Base-by-base conservation (phyloP, 768 basidiomycete genomes). In the Filobasidium wieringae region DNA sequence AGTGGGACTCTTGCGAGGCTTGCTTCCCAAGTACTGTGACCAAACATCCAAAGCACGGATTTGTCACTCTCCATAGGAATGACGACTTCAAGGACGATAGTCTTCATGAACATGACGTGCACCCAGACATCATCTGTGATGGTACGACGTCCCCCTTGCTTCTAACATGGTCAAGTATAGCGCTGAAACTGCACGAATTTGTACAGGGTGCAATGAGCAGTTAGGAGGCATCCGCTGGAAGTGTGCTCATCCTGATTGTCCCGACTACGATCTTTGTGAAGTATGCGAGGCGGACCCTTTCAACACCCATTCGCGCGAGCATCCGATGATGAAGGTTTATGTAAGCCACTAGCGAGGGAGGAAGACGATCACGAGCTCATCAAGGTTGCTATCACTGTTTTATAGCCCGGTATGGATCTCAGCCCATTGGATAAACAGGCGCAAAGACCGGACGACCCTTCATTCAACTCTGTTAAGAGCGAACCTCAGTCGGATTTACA, bases 211-310 rank as follows among this genome's bases (percentile, higher is more conserved):
- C 56, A 62, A 70, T 34, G 45, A 58, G 9, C 52, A 52, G 17
- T 66, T 72, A 56, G 51, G 52, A 26, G 71, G 71, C 6, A 39
- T 60, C 0, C 54, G 71, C 11, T 73, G 68, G 70, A 73, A 73
- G 65, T 73, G 72, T 53, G 52, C 52, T 60, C 73, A 75, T 66
- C 72, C 72, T 8, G 57, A 57, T 34, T 75, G 74, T 59, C 66
- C 69, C 17, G 73, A 75, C 59, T 73, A 68, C 53, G 74, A 75
- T 56, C 66, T 74, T 2, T 74, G 73, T 58, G 69, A 68, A 34
- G 58, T 61, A 24, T 74, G 72, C 66, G 73, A 74, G 57, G 59
- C 67, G 1, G 24, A 61, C 1, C 68, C 71, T 7, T 59, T 63
- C 30, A 56, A 63, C 1, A 55, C 59, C 2, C 73, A 74, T 57